phyloP scores from a whole-genome alignment of 2,329 filamentous ascomycete genomes.

The Bipolaris oryzae region DNA sequence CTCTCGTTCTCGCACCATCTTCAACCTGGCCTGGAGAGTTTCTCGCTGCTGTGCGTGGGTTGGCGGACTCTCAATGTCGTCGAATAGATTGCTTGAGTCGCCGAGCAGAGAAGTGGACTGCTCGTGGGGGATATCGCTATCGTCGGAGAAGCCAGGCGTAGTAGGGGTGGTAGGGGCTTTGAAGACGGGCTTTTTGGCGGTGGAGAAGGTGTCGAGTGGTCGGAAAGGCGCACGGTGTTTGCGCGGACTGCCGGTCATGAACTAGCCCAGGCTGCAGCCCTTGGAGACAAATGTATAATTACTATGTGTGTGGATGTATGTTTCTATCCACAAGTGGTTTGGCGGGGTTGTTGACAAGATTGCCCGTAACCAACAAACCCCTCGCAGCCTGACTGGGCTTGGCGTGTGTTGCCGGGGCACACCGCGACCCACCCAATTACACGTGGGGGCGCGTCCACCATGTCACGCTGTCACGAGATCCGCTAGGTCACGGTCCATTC shows the following conservation, averaged over 20 bases:
- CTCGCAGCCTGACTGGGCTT: slow-evolving; percentile 13
- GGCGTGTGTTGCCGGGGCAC: slow-evolving; percentile 15
- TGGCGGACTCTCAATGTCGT: slow-evolving; percentile 26
- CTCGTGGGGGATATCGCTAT: slow-evolving; percentile 12
- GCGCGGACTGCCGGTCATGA: slow-evolving; percentile 35
- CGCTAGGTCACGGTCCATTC: no score
- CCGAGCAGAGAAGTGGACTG: slow-evolving; percentile 30
- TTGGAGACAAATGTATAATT: no score
- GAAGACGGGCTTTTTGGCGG: slow-evolving; percentile 41
- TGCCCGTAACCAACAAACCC: neutral
- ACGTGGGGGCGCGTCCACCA: slow-evolving; percentile 13
- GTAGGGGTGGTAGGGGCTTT: slow-evolving; percentile 10
- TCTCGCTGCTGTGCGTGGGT: slow-evolving; percentile 3
- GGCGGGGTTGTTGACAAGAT: neutral
- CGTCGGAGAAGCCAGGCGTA: slow-evolving; percentile 7
- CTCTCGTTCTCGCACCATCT: slow-evolving; percentile 61
- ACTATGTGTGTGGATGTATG: neutral
- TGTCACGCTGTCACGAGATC: slow-evolving; percentile 16
- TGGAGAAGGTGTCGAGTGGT: slow-evolving; percentile 43
- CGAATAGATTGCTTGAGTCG: slow-evolving; percentile 46
- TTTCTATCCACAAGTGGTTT: neutral
- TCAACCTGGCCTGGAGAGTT: slow-evolving; percentile 22
- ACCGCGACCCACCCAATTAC: slow-evolving; percentile 5
- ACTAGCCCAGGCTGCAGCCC: slow-evolving; percentile 1
- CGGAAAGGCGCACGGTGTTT: slow-evolving; percentile 43